phyloP scores from a whole-genome alignment of 2,329 filamentous ascomycete species.

The Pseudogymnoascus sp. region DNA sequence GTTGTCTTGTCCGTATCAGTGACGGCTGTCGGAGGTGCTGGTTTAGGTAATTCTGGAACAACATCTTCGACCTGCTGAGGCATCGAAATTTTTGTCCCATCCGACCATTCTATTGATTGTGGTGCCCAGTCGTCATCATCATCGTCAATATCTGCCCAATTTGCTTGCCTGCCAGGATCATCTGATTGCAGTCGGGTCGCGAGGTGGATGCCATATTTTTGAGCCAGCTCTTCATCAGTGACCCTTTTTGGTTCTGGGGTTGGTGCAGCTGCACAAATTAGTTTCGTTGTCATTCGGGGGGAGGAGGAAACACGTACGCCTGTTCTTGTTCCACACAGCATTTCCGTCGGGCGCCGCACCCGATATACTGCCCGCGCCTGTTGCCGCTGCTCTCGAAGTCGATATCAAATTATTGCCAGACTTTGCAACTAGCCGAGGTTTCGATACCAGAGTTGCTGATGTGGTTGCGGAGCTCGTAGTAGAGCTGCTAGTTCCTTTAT shows the following conservation, averaged over 20 bases:
- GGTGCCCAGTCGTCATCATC: constrained; percentile 84
- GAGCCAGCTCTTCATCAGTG: constrained; percentile 75
- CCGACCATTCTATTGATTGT: constrained; percentile 79
- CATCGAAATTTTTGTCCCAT: constrained; percentile 74
- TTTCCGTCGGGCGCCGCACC: constrained; percentile 57
- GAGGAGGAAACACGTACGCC: constrained; percentile 48
- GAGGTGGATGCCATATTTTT: constrained; percentile 80
- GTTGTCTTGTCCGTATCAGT: constrained; percentile 23
- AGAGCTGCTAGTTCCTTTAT: constrained; percentile 37
- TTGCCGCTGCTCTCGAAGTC: constrained; percentile 34
- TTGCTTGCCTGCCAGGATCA: constrained; percentile 64
- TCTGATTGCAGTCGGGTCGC: constrained; percentile 70
- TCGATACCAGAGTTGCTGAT: constrained; percentile 43
- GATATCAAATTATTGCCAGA: constrained; percentile 52
- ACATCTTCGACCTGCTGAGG: constrained; percentile 49
- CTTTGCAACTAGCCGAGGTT: constrained; percentile 69
- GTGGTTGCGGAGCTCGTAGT: constrained; percentile 37
- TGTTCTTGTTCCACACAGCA: constrained; percentile 84
- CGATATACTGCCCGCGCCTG: constrained; percentile 48
- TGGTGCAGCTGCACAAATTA: constrained; percentile 43
- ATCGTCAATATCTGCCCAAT: constrained; percentile 86
- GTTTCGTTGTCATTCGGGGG: constrained; percentile 14
- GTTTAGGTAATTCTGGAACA: constrained; percentile 9
- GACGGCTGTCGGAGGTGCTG: constrained; percentile 22
- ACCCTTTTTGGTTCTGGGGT: constrained; percentile 70